phyloP scores from a whole-genome alignment of 805 yeast species.

The Saccharomycopsis guyanensis region DNA sequence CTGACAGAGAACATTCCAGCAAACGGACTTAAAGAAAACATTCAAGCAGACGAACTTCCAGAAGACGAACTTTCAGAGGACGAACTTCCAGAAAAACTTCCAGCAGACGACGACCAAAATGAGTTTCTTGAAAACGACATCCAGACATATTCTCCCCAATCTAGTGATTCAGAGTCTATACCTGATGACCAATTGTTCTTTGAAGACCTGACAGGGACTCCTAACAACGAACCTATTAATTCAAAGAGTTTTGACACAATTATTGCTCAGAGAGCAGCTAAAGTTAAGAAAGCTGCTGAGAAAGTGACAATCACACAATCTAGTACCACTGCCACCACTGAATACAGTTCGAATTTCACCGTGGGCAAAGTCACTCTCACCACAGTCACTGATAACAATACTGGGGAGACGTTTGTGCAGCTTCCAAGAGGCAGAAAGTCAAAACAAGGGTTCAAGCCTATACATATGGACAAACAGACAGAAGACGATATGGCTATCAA shows the following conservation, averaged over 20 bases:
- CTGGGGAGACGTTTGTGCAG: slow-evolving; percentile 1
- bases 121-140: too few relatives aligned
- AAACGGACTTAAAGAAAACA: too few relatives aligned
- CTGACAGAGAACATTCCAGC: too few relatives aligned
- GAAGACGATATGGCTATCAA: background rate
- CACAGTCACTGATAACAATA: background rate
- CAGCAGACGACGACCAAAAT: too few relatives aligned
- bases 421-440: background rate
- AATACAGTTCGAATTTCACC: background rate
- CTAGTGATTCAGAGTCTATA: too few relatives aligned
- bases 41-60: too few relatives aligned
- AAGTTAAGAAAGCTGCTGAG: background rate
- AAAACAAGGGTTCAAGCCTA: background rate
- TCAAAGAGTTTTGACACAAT: background rate
- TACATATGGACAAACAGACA: background rate
- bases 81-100: too few relatives aligned
- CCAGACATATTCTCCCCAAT: too few relatives aligned
- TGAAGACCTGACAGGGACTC: background rate
- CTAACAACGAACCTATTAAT: background rate
- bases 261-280: background rate
- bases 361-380: slow-evolving; percentile 9
- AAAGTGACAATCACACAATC: background rate
- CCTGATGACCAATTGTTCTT: background rate
- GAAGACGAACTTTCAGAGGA: too few relatives aligned
- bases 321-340: background rate